phyloP scores from a whole-genome alignment of 2,329 filamentous ascomycete genomes.

The Cyphellophora europaea region DNA sequence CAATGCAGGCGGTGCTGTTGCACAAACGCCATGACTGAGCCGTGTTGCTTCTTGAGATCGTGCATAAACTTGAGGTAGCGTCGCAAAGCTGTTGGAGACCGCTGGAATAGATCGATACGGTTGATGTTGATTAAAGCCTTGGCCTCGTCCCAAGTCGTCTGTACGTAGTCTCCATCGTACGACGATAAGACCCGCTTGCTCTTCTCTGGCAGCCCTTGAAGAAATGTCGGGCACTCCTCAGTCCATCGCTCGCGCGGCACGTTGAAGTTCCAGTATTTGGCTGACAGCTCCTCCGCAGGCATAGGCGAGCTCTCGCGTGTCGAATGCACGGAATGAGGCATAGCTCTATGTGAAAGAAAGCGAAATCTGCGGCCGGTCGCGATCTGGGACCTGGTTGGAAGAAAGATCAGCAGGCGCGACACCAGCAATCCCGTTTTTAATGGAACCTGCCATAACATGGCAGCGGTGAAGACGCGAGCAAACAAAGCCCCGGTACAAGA shows the following conservation, averaged over 20 bases:
- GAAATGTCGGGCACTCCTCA: constrained; percentile 60
- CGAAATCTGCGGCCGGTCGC: neutral
- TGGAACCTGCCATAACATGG: neutral
- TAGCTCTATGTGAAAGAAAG: constrained; percentile 2
- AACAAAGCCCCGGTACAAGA: neutral
- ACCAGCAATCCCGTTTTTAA: neutral
- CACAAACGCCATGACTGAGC: constrained; percentile 70
- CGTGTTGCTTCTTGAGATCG: constrained; percentile 55
- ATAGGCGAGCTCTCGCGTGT: neutral
- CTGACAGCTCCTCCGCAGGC: constrained; percentile 9
- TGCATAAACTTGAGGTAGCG: constrained; percentile 64
- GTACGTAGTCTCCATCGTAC: constrained; percentile 55
- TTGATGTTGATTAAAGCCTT: constrained; percentile 55
- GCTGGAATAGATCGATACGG: constrained; percentile 65
- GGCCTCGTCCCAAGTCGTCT: constrained; percentile 62
- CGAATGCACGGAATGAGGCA: constrained; percentile 16
- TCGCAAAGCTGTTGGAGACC: constrained; percentile 67
- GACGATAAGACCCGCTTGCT: constrained; percentile 62
- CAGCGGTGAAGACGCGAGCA: neutral
- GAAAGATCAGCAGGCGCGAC: neutral
- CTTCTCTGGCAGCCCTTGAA: constrained; percentile 55
- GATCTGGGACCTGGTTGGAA: neutral
- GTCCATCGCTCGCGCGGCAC: constrained; percentile 55
- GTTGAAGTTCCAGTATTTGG: constrained; percentile 72
- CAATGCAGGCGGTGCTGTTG: constrained; percentile 62